A percentile compares a stretch with the other conserved stretches of the same genome.
Conservation (phyloP, 1,284 basidiomycete species). For the Xanthoconium separans region DNA sequence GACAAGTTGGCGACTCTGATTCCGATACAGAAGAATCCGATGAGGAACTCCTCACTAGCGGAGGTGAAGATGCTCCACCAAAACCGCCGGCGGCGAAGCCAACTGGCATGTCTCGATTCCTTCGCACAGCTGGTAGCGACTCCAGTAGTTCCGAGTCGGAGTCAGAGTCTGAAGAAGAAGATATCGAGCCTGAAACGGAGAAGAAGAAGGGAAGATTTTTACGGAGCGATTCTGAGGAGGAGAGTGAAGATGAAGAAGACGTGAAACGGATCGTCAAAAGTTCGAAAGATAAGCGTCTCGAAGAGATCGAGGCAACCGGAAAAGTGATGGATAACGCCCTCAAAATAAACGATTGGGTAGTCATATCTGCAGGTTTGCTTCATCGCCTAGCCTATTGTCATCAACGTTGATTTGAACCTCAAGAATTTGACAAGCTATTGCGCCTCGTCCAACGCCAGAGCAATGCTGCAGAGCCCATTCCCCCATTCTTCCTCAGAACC, state of each 20-base stretch:
- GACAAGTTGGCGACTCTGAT: conserved; percentile 79
- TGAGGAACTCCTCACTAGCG: conserved; percentile 79
- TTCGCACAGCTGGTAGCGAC: conserved; percentile 53
- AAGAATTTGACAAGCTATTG: conserved; percentile 95
- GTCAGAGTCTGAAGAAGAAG: conserved; percentile 46
- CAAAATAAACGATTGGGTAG: conserved; percentile 97
- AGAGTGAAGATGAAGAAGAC: conserved; percentile 71
- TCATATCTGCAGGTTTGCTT: conserved; percentile 77
- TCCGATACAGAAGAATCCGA: conserved; percentile 76
- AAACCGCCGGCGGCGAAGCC: conserved; percentile 56
- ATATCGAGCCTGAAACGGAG: conserved; percentile 41
- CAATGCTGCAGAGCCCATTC: conserved; percentile 84
- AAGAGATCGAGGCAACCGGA: conserved; percentile 87
- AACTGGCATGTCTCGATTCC: conserved; percentile 70
- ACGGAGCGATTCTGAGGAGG: conserved; percentile 57
- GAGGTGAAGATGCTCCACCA: conserved; percentile 60
- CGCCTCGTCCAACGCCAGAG: conserved; percentile 91
- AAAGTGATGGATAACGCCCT: conserved; percentile 93
- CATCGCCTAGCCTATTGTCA: background rate
- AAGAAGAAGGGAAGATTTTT: conserved; percentile 51
- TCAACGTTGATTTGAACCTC: conserved; percentile 10
- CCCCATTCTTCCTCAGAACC: conserved; percentile 83
- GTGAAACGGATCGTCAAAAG: conserved; percentile 75
- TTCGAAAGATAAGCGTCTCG: conserved; percentile 83
- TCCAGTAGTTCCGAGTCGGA: conserved; percentile 44